Conservation (phyloP, 2,329 filamentous ascomycete species). For the Whalleya microplaca region DNA sequence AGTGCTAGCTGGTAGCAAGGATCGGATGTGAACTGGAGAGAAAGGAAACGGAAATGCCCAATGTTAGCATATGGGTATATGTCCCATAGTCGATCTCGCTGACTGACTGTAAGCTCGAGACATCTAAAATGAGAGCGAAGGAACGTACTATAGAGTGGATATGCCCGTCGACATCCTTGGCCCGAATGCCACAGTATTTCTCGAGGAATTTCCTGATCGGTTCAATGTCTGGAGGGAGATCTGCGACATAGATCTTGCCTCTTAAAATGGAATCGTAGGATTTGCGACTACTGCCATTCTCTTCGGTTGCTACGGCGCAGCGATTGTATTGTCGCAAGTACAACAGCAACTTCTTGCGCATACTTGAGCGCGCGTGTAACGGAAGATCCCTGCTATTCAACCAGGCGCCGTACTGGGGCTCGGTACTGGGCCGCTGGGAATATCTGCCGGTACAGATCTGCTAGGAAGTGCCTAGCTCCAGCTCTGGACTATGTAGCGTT, state of each 20-base stretch:
- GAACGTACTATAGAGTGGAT: constrained; percentile 34
- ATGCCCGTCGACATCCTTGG: constrained; percentile 34
- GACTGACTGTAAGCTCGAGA: not conserved
- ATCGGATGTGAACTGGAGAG: constrained; percentile 46
- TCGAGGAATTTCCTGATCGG: constrained; percentile 31
- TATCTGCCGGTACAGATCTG: not conserved
- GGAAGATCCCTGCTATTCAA: not conserved
- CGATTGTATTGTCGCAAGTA: constrained; percentile 19
- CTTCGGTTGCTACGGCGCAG: constrained; percentile 8
- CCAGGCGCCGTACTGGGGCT: too few relatives aligned
- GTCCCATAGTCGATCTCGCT: constrained; percentile 53
- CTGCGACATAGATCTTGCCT: constrained; percentile 30
- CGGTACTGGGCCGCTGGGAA: not conserved
- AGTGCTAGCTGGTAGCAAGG: constrained; percentile 48
- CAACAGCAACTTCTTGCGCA: constrained; percentile 15
- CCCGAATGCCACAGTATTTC: constrained; percentile 35
- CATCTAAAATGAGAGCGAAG: not conserved
- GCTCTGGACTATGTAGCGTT: not conserved
- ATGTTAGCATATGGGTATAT: constrained; percentile 49
- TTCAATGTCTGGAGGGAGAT: constrained; percentile 34
- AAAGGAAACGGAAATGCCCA: constrained; percentile 55
- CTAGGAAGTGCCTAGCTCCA: not conserved
- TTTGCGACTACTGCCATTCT: constrained; percentile 2
- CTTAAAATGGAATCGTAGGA: constrained; percentile 20
- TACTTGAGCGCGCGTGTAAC: constrained; percentile 1